phyloP scores from a whole-genome alignment of 2,329 filamentous ascomycete species.

The Fusarium anguioides region DNA sequence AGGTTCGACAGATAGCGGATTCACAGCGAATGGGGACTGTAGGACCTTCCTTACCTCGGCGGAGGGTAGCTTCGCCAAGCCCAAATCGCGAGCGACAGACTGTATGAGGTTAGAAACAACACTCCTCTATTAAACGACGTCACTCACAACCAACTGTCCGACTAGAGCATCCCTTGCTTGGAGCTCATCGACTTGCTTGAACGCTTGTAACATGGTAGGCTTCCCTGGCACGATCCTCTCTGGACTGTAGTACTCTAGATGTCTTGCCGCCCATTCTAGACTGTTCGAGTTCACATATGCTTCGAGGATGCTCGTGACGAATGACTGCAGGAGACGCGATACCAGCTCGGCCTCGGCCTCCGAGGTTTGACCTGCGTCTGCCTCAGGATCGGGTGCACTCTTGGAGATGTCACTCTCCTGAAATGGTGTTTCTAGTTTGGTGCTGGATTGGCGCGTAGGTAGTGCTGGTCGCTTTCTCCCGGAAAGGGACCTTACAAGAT shows the following conservation, averaged over 20 bases:
- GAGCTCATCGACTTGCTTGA: conserved; percentile 71
- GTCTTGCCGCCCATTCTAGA: conserved; percentile 70
- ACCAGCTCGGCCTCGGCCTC: conserved; percentile 71
- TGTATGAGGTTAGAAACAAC: conserved; percentile 46
- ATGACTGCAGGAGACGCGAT: conserved; percentile 75
- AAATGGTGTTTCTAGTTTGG: conserved; percentile 65
- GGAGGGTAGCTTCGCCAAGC: conserved; percentile 60
- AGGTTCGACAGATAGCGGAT: conserved; percentile 60
- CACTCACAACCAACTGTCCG: conserved; percentile 75
- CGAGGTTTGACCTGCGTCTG: conserved; percentile 52
- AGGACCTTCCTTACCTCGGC: conserved; percentile 60
- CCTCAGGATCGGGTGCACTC: conserved; percentile 72
- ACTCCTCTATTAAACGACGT: not conserved
- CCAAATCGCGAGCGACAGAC: conserved; percentile 73
- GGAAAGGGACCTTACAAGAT: conserved; percentile 76
- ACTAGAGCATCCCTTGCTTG: conserved; percentile 72
- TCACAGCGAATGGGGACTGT: conserved; percentile 53
- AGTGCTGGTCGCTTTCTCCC: conserved; percentile 73
- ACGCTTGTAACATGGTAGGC: conserved; percentile 71
- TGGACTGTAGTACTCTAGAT: conserved; percentile 76
- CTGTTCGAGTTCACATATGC: conserved; percentile 73
- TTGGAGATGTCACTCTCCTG: conserved; percentile 64
- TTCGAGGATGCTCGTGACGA: conserved; percentile 81
- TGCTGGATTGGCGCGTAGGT: conserved; percentile 68
- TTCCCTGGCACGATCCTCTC: conserved; percentile 70